These are phyloP conservation scores for Rheum nobile DNA, from an alignment of 148 eudicot genomes.

Conservation along the genomic window DNA sequence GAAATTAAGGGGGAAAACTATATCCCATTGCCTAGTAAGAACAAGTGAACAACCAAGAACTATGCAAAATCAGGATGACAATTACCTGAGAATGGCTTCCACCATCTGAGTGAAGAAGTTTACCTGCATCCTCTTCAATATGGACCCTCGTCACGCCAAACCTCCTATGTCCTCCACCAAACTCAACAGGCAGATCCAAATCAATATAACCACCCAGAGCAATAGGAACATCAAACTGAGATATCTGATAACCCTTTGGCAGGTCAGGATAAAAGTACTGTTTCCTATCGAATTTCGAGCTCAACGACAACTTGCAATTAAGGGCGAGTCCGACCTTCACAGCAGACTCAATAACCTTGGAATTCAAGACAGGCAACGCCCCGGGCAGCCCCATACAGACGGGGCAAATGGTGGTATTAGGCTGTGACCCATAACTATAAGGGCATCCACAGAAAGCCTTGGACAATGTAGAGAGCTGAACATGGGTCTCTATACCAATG, in stretches of 20 bases:
- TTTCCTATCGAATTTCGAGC: slow-evolving; percentile 92
- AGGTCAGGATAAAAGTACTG: slow-evolving; percentile 96
- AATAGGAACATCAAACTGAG: slow-evolving; percentile 95
- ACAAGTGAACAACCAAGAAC: background rate
- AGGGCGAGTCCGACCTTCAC: slow-evolving; percentile 92
- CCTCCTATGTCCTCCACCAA: slow-evolving; percentile 89
- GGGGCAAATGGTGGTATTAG: slow-evolving; percentile 79
- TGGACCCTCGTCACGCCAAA: slow-evolving; percentile 94
- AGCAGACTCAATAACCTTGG: slow-evolving; percentile 72
- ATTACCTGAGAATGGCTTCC: slow-evolving; percentile 75
- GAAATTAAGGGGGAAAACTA: background rate
- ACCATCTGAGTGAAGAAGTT: slow-evolving; percentile 67
- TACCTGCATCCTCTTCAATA: slow-evolving; percentile 99
- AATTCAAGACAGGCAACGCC: slow-evolving; percentile 86
- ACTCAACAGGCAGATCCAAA: slow-evolving; percentile 86
- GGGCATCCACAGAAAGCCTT: slow-evolving; percentile 95
- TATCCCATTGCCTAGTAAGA: background rate
- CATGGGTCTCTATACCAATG: slow-evolving; percentile 94
- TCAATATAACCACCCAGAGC: slow-evolving; percentile 73
- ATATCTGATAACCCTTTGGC: slow-evolving; percentile 96
- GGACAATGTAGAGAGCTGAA: slow-evolving; percentile 71
- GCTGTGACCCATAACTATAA: slow-evolving; percentile 72
- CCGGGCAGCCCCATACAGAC: slow-evolving; percentile 98
- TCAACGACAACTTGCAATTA: slow-evolving; percentile 59
- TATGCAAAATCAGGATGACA: slow-evolving; percentile 3